phyloP scores from a whole-genome alignment of 768 basidiomycete genomes.

The Boletus tylopilopsis region DNA sequence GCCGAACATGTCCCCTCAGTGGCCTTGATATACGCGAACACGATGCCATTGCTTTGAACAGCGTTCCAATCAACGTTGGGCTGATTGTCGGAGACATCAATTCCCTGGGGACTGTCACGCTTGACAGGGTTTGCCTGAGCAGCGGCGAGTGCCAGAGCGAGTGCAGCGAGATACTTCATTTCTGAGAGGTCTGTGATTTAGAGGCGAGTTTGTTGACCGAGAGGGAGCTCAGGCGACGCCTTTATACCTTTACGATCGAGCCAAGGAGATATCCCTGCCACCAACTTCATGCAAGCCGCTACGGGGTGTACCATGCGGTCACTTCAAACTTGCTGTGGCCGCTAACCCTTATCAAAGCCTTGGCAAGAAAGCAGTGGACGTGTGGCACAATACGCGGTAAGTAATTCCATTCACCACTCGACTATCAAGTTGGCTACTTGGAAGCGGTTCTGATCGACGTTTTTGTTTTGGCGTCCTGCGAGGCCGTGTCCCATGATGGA shows the following conservation, averaged over 20 bases:
- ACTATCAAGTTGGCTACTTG: no score
- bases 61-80: slow-evolving; percentile 47
- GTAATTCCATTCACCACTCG: no score
- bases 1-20: slow-evolving; percentile 55
- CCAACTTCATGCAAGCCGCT: neutral
- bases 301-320: neutral
- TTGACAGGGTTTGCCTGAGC: slow-evolving; percentile 29
- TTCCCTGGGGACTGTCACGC: slow-evolving; percentile 43
- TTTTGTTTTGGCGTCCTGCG: no score
- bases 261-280: no score
- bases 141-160: slow-evolving; percentile 9
- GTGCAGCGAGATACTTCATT: slow-evolving; percentile 22
- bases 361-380: no score
- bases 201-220: neutral
- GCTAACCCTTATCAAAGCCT: no score
- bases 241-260: slow-evolving; percentile 8
- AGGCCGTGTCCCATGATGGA: no score
- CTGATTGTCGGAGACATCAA: slow-evolving; percentile 55
- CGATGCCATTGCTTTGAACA: slow-evolving; percentile 47
- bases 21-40: slow-evolving; percentile 64
- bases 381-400: no score
- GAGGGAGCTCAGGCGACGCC: neutral
- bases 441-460: no score
- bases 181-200: neutral
- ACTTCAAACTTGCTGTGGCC: no score